Base-by-base conservation (phyloP, 257 asterid genomes). In the Mentha longifolia region DNA sequence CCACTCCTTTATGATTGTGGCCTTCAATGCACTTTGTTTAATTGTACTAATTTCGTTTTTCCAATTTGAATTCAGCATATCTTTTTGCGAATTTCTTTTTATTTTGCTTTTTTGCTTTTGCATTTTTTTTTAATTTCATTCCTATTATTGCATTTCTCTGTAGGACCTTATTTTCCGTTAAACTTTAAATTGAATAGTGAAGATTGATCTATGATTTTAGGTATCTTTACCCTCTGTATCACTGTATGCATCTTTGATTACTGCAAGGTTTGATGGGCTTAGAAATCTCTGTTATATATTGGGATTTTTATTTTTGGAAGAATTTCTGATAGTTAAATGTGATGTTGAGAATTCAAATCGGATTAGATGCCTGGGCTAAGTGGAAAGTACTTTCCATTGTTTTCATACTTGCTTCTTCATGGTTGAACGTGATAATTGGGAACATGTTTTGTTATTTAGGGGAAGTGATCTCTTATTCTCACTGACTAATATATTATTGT, bases 1-100 rank as follows among this genome's bases (percentile, higher is more conserved):
- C 52, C 72, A 42, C 54, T 67, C 51, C 78, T 80, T 68, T 58
- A 56, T 80, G 63, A 59, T 67, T 72, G 69, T 69, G 68, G 52
- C 35, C 63, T 73, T 61, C 71, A 56, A 16, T 49, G 7, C 57
- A 15, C 74, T 60, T 75, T 42, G 61, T 47, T 60, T 77, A 43
- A 16, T 49, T 45, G 11, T 12, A 50, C n/a, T 64, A 19, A 33
- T 19, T 60, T 19, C 37, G 28, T 31, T 31, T 74, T 59, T 54
- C 31, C 65, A n/a, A 42, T 30, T 75, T 22, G 22, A 66, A 63
- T 11, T 8, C 47, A 8, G 31, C 22, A 19, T 14, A 22, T 71
- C 30, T 14, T 46, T 22, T n/a, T 20, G 52, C 42, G 7, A 49
- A 13, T 1, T 66, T 33, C 49, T 22, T 41, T 54, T 28, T 28